Base-by-base conservation (phyloP, 2,329 filamentous ascomycete genomes). In the Penicillium griseofulvum region DNA sequence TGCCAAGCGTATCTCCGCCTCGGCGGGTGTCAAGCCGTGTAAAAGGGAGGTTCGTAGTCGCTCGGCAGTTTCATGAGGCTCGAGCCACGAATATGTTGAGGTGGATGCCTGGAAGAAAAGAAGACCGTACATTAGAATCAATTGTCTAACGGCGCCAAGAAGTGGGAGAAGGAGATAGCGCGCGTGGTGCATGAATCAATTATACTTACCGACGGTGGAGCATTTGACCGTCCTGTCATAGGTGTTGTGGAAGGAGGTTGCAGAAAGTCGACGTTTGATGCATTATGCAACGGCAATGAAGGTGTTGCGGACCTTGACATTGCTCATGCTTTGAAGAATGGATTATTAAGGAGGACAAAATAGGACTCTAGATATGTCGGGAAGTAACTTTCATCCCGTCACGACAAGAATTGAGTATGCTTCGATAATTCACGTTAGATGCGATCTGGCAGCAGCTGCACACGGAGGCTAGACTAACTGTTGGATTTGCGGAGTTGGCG, bases 31-130 rank as follows among this genome's bases (percentile, higher is more conserved):
- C 14, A 99, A 82, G 49, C 94, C 94, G 68, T 90, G 83, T 14
- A 82, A 85, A 26, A 96, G 78, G n/a, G 92, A 97, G 4, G 93
- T 95, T 61, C 87, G 82, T 51, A 97, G 79, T 61, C 85, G 86
- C 51, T 86, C 81, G 42, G 91, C 91, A 11, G 89, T 88, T 74
- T 96, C 89, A 68, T 87, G 81, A 19, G 88, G 82, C n/a, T 86
- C 87, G 70, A 97, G 83, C 68, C 84, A 77, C 44, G 85, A 83
- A 68, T 83, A 86, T 37, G 73, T 75, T 36, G 77, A 76, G 42
- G 77, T 78, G 49, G 75, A 74, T 37, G 71, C 70, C 72, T 78
- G 62, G 3, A 28, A 49, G 42, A 47, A 5, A 46, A 42, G 47
- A 52, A 43, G 52, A 45, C 16, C 56, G 52, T 33, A 55, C 54